Conservation (phyloP, 2,329 filamentous ascomycete genomes). For the Lachnellula subtilissima region DNA sequence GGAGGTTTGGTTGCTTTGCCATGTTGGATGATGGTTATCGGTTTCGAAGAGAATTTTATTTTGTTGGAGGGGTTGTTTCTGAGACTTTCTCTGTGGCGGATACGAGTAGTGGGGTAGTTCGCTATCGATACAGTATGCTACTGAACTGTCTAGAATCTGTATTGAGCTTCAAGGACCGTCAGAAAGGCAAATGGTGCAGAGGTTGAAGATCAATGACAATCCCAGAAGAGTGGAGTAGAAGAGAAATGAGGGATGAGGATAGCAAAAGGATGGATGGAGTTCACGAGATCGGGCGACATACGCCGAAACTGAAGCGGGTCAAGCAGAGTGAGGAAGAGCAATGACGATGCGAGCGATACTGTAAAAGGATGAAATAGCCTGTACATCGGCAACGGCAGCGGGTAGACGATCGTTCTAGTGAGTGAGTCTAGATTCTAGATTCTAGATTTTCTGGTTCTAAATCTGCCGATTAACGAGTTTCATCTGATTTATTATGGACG, state of each 20-base stretch:
- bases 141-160: slow-evolving; percentile 1
- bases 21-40: slow-evolving; percentile 13
- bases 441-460: no score
- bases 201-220: no score
- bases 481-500: no score
- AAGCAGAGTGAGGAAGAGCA: not conserved
- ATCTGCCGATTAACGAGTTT: no score
- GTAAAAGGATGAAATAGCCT: not conserved
- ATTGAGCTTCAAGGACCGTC: no score
- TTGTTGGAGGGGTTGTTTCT: not conserved
- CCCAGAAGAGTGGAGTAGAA: not conserved
- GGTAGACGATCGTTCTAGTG: no score
- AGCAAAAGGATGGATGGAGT: not conserved
- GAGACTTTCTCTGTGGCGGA: not conserved
- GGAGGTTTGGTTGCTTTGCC: slow-evolving; percentile 57
- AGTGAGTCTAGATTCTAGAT: no score
- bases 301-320: slow-evolving; percentile 4
- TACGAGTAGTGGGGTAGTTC: slow-evolving; percentile 2
- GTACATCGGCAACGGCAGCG: not conserved
- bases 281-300: not conserved
- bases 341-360: not conserved
- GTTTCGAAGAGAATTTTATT: not conserved
- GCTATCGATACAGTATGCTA: slow-evolving; percentile 1
- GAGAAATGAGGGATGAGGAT: not conserved
- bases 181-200: no score